phyloP scores from a whole-genome alignment of 2,329 filamentous ascomycete genomes.

The Claviceps sp. region DNA sequence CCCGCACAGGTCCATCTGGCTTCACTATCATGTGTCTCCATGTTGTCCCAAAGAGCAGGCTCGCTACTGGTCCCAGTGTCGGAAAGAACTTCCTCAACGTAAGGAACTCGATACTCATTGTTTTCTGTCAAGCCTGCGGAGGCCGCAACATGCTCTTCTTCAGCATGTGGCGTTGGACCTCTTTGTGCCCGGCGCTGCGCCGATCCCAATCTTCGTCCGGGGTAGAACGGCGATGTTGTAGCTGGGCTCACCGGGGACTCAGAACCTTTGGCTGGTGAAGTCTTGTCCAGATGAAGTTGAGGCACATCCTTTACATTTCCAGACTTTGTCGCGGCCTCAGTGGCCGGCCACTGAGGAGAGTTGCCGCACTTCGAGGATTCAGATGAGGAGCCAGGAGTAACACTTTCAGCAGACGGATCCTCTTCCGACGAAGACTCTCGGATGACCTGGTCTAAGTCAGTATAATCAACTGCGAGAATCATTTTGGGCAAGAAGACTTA shows the following conservation, averaged over 20 bases:
- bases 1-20: background rate
- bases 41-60: background rate
- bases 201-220: conserved; percentile 14
- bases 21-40: background rate
- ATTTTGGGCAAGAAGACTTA: background rate
- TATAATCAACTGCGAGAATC: background rate
- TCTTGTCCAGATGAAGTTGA: background rate
- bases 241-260: conserved; percentile 2
- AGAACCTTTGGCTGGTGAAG: background rate
- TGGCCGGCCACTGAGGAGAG: background rate
- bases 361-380: background rate
- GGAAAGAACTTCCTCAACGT: conserved; percentile 8
- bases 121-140: background rate
- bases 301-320: background rate
- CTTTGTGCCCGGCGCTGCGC: conserved; percentile 17
- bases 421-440: background rate
- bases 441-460: background rate
- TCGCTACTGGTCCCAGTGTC: background rate
- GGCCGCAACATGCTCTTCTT: background rate
- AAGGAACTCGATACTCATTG: conserved; percentile 8
- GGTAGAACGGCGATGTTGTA: conserved; percentile 9
- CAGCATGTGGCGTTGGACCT: conserved; percentile 5
- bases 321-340: background rate
- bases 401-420: background rate
- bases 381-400: background rate